Base-by-base conservation (phyloP, 2,329 filamentous ascomycete genomes). In the Paracoccidioides lutzii region DNA sequence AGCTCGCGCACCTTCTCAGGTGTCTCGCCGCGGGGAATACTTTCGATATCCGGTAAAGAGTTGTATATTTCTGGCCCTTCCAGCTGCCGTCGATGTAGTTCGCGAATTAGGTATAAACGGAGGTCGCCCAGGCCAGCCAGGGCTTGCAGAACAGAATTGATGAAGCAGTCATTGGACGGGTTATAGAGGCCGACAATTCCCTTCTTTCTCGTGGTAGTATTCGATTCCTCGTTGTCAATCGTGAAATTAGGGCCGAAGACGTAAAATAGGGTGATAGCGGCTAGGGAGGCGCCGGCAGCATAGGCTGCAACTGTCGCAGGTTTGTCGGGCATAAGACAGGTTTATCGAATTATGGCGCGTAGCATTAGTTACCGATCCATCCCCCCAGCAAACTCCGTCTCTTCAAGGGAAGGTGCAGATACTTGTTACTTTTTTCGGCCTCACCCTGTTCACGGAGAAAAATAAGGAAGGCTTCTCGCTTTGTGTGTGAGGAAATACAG, bases 241-340 rank as follows among this genome's bases (percentile, higher is more conserved):
- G 95, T 88, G 72, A 91, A 97, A 53, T 90, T 97, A n/a, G 93
- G 93, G 7, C 86, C 90, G 73, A 98, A 97, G 64, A 97, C 91
- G 73, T 97, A 98, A 69, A 97, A 88, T 57, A 97, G 81, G 37
- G 93, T 91, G 60, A 95, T 88, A 59, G 93, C 93, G 55, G 93
- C 93, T 60, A 98, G 85, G 55, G 90, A 95, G 58, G 91, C 93
- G 64, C 91, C 91, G 58, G 91, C 93, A 66, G 93, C 93, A 73
- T 98, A 98, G 46, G 88, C 89, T 64, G 89, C 88, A 64, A 93
- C 85, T 6, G 85, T 90, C 57, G 88, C 79, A 55, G 84, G 83
- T 75, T 86, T 90, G 68, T 93, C 87, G 65, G 86, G 87, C 88
- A 93, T 91, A 65, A 67, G 52, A 55, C 30, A 49, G n/a, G 30